Base-by-base conservation (phyloP, 495 filamentous ascomycete species). In the Pseudomonodictys pantanalensis region DNA sequence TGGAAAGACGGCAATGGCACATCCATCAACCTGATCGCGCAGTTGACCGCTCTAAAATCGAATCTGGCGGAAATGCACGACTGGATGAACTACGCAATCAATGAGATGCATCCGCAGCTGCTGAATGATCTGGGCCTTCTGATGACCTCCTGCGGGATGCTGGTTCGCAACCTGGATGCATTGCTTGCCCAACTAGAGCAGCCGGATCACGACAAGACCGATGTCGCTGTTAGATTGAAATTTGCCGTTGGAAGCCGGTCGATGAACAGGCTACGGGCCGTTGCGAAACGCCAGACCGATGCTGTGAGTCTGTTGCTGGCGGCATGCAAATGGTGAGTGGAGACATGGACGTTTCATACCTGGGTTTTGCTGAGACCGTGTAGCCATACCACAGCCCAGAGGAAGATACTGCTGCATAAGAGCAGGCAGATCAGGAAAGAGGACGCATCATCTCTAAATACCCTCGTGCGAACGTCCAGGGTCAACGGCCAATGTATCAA, bases 11-110 rank as follows among this genome's bases (percentile, higher is more conserved):
- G 39, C 47, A 55, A 51, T 17, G 61, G 55, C 24, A 55, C 55
- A 39, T 64, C 57, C 42, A 64, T 64, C 55, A 64, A 64, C 26
- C 44, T 64, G 46, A 64, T 64, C 33, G 61, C 61, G 33, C 61
- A 64, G 22, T 30, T 64, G 8, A 64, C 61, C 0, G 61, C 61
- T 9, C 41, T 64, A 1, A 64, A 64, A 35, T 58, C 61, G 18
- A 58, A 55, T 33, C 55, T 64, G 15, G 42, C 29, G 1, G 61
- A 64, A 45, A 64, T 64, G 61, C 55, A 52, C 23, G 61, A 64
- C 61, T 64, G 61, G 61, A 64, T 64, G 61, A 52, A 59, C n/a
- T 59, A 53, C 38, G 48, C 54, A 3, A 58, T 64, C 30, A 48
- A 39, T 20, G 55, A 64, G 20, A 48, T 64, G 55, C 61, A 64